phyloP scores from a whole-genome alignment of 495 filamentous ascomycete genomes.

The Aspergillus indologenus region DNA sequence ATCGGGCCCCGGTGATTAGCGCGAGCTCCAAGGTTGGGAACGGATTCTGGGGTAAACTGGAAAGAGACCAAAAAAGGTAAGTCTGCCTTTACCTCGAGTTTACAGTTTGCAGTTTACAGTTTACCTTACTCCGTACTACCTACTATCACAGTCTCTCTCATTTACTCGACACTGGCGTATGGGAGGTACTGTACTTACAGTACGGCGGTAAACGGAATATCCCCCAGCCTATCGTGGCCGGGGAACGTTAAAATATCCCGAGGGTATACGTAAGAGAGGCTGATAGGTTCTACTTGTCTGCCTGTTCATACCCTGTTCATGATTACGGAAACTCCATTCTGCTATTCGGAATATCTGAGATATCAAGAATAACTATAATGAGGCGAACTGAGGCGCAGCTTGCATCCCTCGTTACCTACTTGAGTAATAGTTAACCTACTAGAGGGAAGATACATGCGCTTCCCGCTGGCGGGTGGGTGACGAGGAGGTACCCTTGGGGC shows the following conservation, averaged over 20 bases:
- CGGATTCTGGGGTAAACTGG: slow-evolving; percentile 20
- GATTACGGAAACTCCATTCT: neutral
- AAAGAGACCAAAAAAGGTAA: no score
- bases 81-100: no score
- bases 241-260: neutral
- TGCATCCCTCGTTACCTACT: neutral
- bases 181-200: no score
- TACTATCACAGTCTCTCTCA: no score
- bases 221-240: neutral
- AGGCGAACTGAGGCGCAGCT: slow-evolving; percentile 7
- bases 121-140: no score
- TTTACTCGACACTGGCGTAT: neutral
- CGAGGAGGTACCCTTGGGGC: neutral
- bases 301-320: neutral
- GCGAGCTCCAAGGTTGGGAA: slow-evolving; percentile 5
- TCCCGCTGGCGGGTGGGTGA: neutral
- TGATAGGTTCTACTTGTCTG: neutral
- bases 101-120: no score
- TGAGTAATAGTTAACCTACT: neutral
- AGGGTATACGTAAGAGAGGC: neutral
- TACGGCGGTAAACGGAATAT: neutral
- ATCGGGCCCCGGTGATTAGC: slow-evolving; percentile 26
- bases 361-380: neutral
- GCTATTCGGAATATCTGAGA: neutral
- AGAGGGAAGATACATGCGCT: neutral